Evolutionary conservation across 2,329 filamentous ascomycete genomes (phyloP), one percentile per base, ranked within the genome.

Genomic region (Fusarium hainanense): DNA sequence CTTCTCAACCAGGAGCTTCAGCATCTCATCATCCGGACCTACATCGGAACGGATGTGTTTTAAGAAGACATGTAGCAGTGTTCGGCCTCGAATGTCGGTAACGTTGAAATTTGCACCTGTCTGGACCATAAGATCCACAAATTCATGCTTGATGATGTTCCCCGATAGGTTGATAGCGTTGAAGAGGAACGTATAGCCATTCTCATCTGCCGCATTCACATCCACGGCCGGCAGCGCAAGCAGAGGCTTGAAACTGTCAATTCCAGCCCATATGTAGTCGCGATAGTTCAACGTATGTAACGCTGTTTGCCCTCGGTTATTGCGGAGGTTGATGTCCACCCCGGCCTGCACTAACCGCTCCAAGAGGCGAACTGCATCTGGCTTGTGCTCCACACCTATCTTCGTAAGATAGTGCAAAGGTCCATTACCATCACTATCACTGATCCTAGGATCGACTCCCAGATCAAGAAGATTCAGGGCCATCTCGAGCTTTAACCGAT

Each of bases 321-420:
- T 57, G 5, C 34, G 20, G 4, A 51, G 12, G 7, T 34, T 25
- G 1, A 14, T 18, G 8, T 57, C 16, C 6, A 18, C 9, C 1
- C 55, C 55, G 2, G 2, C n/a, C 2, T 58, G 18, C 1, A 44
- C 13, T 1, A 44, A 13, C 1, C 47, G 20, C 4, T 54, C 11
- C 2, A 58, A 25, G 1, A 52, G 10, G 1, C 7, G 18, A 14
- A 2, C 12, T 2, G 18, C 18, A 7, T 28, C 28, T 5, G 28
- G 14, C 3, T 27, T 9, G 3, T 13, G 2, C 3, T 28, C 10
- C 1, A 3, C 16, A 5, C 2, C 28, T 6, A 4, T 9, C 18
- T 16, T 14, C 1, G 14, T 32, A 12, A 56, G 12, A 30, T 58
- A 23, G 6, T 58, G 47, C 4, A 58, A 54, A 6, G 10, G 16